Percentiles rank a stretch among this genome's conserved stretches.
These are phyloP conservation scores for Bromus sterilis DNA, from an alignment of 176 grass and related monocot species.

Conservation along the genomic window DNA sequence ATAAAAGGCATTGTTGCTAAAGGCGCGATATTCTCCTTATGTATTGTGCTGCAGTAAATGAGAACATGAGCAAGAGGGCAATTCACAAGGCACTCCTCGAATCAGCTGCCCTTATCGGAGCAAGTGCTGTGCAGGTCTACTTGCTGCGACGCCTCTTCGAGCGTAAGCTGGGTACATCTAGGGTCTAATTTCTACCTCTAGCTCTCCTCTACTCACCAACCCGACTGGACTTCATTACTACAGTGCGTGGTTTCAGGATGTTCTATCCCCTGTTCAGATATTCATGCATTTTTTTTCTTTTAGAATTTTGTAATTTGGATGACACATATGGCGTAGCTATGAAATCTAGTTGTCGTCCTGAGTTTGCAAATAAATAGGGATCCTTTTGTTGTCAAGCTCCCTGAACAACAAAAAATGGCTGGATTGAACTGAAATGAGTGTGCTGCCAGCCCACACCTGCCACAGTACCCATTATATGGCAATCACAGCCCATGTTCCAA, in stretches of 20 bases:
- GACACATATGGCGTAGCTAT: neutral
- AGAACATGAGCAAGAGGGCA: constrained; percentile 77
- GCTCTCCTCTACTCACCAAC: neutral
- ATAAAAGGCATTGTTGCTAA: neutral
- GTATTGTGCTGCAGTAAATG: constrained; percentile 49
- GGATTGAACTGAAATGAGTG: neutral
- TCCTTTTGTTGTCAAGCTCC: neutral
- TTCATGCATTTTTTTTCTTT: neutral
- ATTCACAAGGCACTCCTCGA: constrained; percentile 85
- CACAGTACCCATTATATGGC: neutral
- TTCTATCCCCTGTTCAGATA: neutral
- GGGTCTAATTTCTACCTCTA: constrained; percentile 42
- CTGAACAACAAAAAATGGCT: neutral
- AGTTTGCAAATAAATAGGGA: neutral
- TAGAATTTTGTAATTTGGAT: neutral
- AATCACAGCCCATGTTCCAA: neutral
- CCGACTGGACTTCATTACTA: neutral
- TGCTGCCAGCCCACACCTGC: neutral
- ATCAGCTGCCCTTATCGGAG: constrained; percentile 69
- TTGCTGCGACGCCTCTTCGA: constrained; percentile 76
- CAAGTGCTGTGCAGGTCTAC: constrained; percentile 66
- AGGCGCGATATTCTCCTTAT: neutral
- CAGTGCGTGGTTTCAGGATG: neutral
- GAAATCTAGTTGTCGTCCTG: neutral
- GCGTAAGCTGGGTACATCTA: constrained; percentile 56